Evolutionary conservation across 2,329 filamentous ascomycete species (phyloP).

Genomic region (Neofusicoccum kwambonambiense): DNA sequence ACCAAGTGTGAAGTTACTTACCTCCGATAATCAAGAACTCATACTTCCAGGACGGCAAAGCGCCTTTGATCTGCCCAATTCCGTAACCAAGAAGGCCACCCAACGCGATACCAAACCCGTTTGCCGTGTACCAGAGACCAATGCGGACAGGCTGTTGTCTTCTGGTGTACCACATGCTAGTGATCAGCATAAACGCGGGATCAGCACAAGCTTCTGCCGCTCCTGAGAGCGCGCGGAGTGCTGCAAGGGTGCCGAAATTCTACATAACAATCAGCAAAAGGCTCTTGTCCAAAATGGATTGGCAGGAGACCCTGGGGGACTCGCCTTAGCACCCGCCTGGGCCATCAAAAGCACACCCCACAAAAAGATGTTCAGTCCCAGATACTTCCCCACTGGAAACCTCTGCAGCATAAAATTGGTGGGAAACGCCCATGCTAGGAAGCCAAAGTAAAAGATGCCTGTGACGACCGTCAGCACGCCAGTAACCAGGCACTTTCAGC

Average conservation of each 20-base stretch:
- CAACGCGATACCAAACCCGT: constrained; percentile 59
- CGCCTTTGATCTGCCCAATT: constrained; percentile 59
- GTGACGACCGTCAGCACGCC: background rate
- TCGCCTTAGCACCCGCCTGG: constrained; percentile 28
- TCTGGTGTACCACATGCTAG: constrained; percentile 65
- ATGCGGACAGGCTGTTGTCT: constrained; percentile 62
- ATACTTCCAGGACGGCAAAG: constrained; percentile 63
- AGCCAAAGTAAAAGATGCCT: constrained; percentile 56
- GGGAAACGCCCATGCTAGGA: constrained; percentile 54
- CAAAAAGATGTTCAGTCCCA: constrained; percentile 58
- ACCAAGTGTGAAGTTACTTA: background rate
- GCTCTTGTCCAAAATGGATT: background rate
- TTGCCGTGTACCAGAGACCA: constrained; percentile 58
- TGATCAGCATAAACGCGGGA: constrained; percentile 64
- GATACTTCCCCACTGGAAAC: constrained; percentile 51
- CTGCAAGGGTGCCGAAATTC: constrained; percentile 56
- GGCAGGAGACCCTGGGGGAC: constrained; percentile 23
- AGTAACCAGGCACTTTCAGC: background rate
- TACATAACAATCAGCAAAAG: background rate
- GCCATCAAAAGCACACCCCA: constrained; percentile 49
- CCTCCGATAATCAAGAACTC: constrained; percentile 63
- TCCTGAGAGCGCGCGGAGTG: constrained; percentile 57
- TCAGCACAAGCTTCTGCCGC: constrained; percentile 58
- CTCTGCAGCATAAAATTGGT: constrained; percentile 50
- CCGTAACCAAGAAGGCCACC: constrained; percentile 59